Evolutionary conservation across 2,329 filamentous ascomycete genomes (phyloP), one percentile per base, ranked within the genome.

Genomic region (Aureobasidium sp.): DNA sequence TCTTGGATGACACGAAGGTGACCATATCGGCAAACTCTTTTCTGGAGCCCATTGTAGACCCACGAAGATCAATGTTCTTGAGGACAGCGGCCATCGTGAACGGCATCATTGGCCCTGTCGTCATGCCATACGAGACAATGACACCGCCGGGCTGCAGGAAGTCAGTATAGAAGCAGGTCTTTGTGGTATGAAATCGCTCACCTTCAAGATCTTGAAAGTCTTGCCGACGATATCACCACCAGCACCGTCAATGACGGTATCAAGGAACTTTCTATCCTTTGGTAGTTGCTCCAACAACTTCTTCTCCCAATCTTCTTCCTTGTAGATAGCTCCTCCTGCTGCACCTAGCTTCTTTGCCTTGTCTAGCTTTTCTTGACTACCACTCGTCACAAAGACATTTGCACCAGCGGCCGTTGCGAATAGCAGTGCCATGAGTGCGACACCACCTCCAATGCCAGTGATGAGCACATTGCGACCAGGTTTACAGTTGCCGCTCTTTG

Each of bases 1-100:
- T 82, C 66, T 90, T 85, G 65, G 85, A 76, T 14, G 80, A 80
- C 39, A 97, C 88, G 75, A 96, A 96, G 1, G 82, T 80, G 6
- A 97, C 81, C 91, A 97, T 96, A 24, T 94, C 90, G n/a, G 79
- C 79, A 70, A 97, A 97, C 76, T 97, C 94, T 70, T 84, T 86
- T 48, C 89, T 82, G 31, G 90, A 96, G 0, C 93, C 93, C 92
- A 97, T 96, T 0, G 92, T 97, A 15, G 84, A 86, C 19, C 94
- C 93, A 53, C 83, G 83, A 31, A 97, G 81, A 50, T 97, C 93
- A 59, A 97, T 83, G 70, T 97, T 96, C 74, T 87, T 89, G 64
- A 97, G 75, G 15, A 94, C 88, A 0, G 91, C 91, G 64, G 80
- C 76, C 89, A 97, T 96, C 14, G 84, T 70, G 82, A 90, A 97